Percentiles rank a stretch among this genome's conserved stretches.
These are phyloP conservation scores for Malassezia psittaci DNA, from an alignment of 1,284 basidiomycete genomes.

Conservation along the genomic window DNA sequence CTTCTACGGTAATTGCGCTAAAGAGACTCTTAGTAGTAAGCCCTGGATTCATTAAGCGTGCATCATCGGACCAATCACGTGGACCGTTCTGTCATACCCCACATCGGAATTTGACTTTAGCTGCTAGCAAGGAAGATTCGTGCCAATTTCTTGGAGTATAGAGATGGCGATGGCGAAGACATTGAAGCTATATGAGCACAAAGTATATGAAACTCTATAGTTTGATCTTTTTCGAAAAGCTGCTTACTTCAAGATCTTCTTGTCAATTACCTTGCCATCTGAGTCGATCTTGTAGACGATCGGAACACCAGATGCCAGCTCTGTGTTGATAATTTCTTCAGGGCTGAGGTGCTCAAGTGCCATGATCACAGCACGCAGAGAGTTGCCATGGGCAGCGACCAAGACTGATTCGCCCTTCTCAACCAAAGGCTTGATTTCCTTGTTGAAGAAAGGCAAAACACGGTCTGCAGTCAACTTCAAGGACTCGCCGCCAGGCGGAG, in stretches of 20 bases:
- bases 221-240: too few relatives aligned
- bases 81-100: too few relatives aligned
- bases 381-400: conserved; percentile 51
- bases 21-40: too few relatives aligned
- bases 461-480: conserved; percentile 50
- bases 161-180: too few relatives aligned
- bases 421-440: conserved; percentile 48
- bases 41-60: too few relatives aligned
- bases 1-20: not conserved
- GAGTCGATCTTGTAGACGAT: conserved; percentile 50
- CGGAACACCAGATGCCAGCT: conserved; percentile 50
- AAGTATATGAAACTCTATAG: too few relatives aligned
- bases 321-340: conserved; percentile 49
- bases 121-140: too few relatives aligned
- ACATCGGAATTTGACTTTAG: too few relatives aligned
- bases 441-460: conserved; percentile 50
- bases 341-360: conserved; percentile 47
- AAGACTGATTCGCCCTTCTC: conserved; percentile 49
- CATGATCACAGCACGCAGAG: conserved; percentile 49
- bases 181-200: too few relatives aligned
- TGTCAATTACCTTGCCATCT: conserved; percentile 42
- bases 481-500: conserved; percentile 50
- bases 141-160: too few relatives aligned
- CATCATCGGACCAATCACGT: too few relatives aligned
- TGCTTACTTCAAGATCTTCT: conserved; percentile 38